Evolutionary conservation across 805 yeast species (phyloP).

Genomic region (Ogataea angusta): DNA sequence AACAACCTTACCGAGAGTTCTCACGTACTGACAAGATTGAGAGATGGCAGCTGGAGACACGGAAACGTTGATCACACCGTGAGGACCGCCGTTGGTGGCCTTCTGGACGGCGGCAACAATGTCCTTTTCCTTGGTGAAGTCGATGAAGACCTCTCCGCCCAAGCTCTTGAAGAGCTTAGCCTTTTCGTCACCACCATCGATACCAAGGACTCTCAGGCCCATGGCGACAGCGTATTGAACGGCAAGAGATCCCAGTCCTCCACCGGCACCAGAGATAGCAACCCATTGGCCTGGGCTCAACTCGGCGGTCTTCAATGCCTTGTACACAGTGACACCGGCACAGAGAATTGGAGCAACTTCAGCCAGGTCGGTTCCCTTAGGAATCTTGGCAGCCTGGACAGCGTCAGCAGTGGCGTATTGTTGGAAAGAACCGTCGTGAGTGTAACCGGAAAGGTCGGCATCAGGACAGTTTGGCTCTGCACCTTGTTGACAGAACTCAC

Average conservation of each 20-base stretch:
- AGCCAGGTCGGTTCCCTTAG: constrained; percentile 71
- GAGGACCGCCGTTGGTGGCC: constrained; percentile 55
- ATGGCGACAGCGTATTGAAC: constrained; percentile 74
- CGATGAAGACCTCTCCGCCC: constrained; percentile 65
- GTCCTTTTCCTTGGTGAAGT: constrained; percentile 45
- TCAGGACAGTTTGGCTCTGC: constrained; percentile 68
- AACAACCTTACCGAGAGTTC: constrained; percentile 60
- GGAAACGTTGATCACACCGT: constrained; percentile 66
- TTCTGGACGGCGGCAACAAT: constrained; percentile 39
- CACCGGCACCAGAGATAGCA: constrained; percentile 76
- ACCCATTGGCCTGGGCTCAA: constrained; percentile 79
- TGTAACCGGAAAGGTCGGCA: constrained; percentile 80
- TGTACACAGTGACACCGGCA: constrained; percentile 90
- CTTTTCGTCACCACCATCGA: constrained; percentile 75
- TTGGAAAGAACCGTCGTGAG: constrained; percentile 89
- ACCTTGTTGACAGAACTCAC: constrained; percentile 69
- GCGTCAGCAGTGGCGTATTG: constrained; percentile 89
- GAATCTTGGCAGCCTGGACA: constrained; percentile 78
- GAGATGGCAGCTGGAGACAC: constrained; percentile 51
- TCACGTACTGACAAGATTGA: constrained; percentile 57
- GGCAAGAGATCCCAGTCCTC: constrained; percentile 78
- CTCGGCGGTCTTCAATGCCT: constrained; percentile 79
- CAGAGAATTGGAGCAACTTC: constrained; percentile 78
- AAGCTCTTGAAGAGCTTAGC: constrained; percentile 46
- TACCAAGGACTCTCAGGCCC: constrained; percentile 70